Evolutionary conservation across 768 basidiomycete genomes (phyloP).

Genomic region (Amanita exitialis): DNA sequence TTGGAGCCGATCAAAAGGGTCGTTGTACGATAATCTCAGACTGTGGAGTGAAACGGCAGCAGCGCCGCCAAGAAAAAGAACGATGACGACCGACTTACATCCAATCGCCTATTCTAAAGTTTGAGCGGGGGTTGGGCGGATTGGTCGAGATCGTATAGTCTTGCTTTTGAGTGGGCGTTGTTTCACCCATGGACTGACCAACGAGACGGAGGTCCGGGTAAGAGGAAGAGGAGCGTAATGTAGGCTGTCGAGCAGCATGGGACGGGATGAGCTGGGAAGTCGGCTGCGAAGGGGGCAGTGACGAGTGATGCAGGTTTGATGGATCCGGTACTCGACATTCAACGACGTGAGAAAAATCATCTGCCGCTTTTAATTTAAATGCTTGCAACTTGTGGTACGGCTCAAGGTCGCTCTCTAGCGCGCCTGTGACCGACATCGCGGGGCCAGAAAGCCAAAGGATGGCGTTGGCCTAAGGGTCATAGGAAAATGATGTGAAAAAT

Average conservation of each 20-base stretch:
- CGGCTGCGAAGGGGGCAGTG: slow-evolving; percentile 13
- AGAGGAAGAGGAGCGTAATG: slow-evolving; percentile 18
- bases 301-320: slow-evolving; percentile 9
- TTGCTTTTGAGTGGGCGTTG: slow-evolving; percentile 12
- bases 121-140: slow-evolving; percentile 60
- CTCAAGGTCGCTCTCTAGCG: slow-evolving; percentile 54
- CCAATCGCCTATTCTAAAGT: slow-evolving; percentile 66
- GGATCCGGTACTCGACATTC: slow-evolving; percentile 9
- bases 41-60: neutral
- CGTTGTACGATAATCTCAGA: slow-evolving; percentile 3
- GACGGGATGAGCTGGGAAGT: slow-evolving; percentile 11
- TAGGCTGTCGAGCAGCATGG: slow-evolving; percentile 12
- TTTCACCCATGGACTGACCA: slow-evolving; percentile 11
- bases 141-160: slow-evolving; percentile 57
- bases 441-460: slow-evolving; percentile 42
- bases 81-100: slow-evolving; percentile 38
- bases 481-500: neutral
- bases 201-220: slow-evolving; percentile 17
- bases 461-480: slow-evolving; percentile 35
- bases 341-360: slow-evolving; percentile 12
- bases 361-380: slow-evolving; percentile 19
- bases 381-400: slow-evolving; percentile 47
- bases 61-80: too few relatives aligned
- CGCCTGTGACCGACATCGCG: slow-evolving; percentile 39
- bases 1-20: slow-evolving; percentile 3